phyloP scores from a whole-genome alignment of 2,329 filamentous ascomycete genomes.

The Diaporthe citri region DNA sequence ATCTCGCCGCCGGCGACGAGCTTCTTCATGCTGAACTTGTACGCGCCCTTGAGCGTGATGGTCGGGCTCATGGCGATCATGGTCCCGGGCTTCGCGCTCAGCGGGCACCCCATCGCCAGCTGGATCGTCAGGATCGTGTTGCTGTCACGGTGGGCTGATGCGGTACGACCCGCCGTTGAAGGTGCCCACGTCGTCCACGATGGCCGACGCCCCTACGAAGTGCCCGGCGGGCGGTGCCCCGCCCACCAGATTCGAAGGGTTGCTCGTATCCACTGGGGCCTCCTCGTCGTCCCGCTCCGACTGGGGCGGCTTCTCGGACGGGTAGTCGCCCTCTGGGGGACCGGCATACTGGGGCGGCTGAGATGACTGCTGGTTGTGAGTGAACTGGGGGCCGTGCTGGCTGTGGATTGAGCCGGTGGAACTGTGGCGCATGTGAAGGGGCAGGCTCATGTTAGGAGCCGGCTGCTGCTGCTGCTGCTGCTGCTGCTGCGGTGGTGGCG shows the following conservation, averaged over 20 bases:
- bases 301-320: slow-evolving; percentile 46
- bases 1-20: slow-evolving; percentile 87
- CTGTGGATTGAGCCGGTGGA: slow-evolving; percentile 43
- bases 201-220: slow-evolving; percentile 73
- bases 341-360: slow-evolving; percentile 50
- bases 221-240: slow-evolving; percentile 61
- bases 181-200: slow-evolving; percentile 88
- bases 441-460: slow-evolving; percentile 49
- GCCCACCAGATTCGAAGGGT: slow-evolving; percentile 51
- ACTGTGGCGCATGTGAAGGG: slow-evolving; percentile 52
- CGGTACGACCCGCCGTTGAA: slow-evolving; percentile 97
- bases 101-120: slow-evolving; percentile 87
- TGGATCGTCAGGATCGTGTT: slow-evolving; percentile 93
- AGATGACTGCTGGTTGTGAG: slow-evolving; percentile 39
- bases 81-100: slow-evolving; percentile 81
- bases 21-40: slow-evolving; percentile 94
- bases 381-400: slow-evolving; percentile 39
- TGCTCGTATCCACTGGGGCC: slow-evolving; percentile 45
- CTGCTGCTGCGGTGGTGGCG: slow-evolving; percentile 44
- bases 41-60: slow-evolving; percentile 82
- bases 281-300: slow-evolving; percentile 43
- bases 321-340: slow-evolving; percentile 43
- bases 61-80: slow-evolving; percentile 97
- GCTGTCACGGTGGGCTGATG: slow-evolving; percentile 90
- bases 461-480: slow-evolving; percentile 46